These are phyloP conservation scores for Aegilops sharonensis DNA, from an alignment of 176 grass and related monocot species.

Conservation along the genomic window DNA sequence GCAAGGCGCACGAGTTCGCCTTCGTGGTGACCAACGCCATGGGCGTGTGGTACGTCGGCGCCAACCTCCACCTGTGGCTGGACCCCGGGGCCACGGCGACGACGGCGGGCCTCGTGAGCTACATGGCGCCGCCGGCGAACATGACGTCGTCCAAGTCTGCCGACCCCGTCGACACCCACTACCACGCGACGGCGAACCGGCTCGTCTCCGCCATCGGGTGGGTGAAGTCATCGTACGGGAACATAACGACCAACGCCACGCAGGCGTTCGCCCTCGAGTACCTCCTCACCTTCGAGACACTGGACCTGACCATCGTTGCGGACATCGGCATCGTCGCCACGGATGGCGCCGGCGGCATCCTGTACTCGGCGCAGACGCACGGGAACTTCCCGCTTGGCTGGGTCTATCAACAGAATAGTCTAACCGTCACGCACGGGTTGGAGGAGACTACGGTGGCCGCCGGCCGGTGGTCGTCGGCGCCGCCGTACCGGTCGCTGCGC, in stretches of 20 bases:
- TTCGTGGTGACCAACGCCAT: slow-evolving; percentile 66
- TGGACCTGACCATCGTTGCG: slow-evolving; percentile 64
- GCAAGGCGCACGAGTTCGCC: slow-evolving; percentile 52
- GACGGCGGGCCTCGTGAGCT: slow-evolving; percentile 36
- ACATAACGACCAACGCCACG: slow-evolving; percentile 66
- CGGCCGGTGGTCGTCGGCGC: background rate
- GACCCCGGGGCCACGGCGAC: slow-evolving; percentile 30
- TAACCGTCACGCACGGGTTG: slow-evolving; percentile 32
- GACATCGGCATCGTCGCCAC: slow-evolving; percentile 1
- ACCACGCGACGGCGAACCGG: slow-evolving; percentile 46
- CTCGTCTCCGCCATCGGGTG: slow-evolving; percentile 56
- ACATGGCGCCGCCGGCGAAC: slow-evolving; percentile 37
- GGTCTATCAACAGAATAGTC: no score
- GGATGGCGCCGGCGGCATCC: background rate
- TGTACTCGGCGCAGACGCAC: slow-evolving; percentile 26
- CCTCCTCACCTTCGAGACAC: slow-evolving; percentile 42
- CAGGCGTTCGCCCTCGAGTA: slow-evolving; percentile 52
- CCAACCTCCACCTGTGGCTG: no score
- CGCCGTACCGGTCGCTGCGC: slow-evolving; percentile 34
- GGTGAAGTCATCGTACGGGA: slow-evolving; percentile 66
- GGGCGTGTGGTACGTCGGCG: slow-evolving; percentile 41
- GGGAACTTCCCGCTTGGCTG: slow-evolving; percentile 65
- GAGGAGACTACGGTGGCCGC: slow-evolving; percentile 34
- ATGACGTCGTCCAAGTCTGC: slow-evolving; percentile 17
- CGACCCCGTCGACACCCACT: no score